phyloP scores from a whole-genome alignment of 2,329 filamentous ascomycete species.

The Sclerotinia spermophila region DNA sequence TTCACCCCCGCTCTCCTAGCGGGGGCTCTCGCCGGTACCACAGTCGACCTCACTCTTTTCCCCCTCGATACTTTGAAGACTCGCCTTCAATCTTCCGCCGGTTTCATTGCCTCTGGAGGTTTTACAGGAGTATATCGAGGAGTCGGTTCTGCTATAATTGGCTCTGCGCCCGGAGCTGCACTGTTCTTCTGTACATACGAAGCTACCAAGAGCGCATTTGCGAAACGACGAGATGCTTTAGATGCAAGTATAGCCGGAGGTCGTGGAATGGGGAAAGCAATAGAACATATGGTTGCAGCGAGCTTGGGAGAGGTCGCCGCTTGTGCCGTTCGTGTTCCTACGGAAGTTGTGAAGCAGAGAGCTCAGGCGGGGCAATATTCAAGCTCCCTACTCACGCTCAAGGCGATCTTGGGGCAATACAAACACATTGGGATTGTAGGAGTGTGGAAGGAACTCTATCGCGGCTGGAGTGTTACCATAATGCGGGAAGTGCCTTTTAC shows the following conservation, averaged over 20 bases:
- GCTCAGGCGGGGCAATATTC: conserved; percentile 85
- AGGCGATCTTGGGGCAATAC: conserved; percentile 60
- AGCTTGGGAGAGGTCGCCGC: conserved; percentile 86
- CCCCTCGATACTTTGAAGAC: conserved; percentile 99
- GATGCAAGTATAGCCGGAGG: conserved; percentile 18
- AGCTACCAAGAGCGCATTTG: conserved; percentile 54
- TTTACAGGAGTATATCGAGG: conserved; percentile 92
- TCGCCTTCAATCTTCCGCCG: conserved; percentile 77
- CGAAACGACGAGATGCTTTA: neutral
- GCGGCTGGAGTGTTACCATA: conserved; percentile 88
- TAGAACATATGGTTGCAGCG: conserved; percentile 79
- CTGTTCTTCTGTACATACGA: conserved; percentile 98
- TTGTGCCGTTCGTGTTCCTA: conserved; percentile 88
- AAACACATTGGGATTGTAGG: conserved; percentile 45
- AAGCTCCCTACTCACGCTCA: conserved; percentile 62
- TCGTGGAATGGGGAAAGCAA: conserved; percentile 34
- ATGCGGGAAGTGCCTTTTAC: conserved; percentile 97
- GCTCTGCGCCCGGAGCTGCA: conserved; percentile 88
- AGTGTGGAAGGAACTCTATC: conserved; percentile 81
- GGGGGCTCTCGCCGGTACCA: conserved; percentile 88
- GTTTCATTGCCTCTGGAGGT: conserved; percentile 79
- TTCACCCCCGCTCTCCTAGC: conserved; percentile 66
- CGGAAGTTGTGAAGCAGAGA: conserved; percentile 94
- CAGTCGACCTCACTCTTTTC: conserved; percentile 94
- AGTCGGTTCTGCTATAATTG: conserved; percentile 82